Conservation (phyloP, 2,329 filamentous ascomycete genomes). For the Cryphonectria nitschkei region DNA sequence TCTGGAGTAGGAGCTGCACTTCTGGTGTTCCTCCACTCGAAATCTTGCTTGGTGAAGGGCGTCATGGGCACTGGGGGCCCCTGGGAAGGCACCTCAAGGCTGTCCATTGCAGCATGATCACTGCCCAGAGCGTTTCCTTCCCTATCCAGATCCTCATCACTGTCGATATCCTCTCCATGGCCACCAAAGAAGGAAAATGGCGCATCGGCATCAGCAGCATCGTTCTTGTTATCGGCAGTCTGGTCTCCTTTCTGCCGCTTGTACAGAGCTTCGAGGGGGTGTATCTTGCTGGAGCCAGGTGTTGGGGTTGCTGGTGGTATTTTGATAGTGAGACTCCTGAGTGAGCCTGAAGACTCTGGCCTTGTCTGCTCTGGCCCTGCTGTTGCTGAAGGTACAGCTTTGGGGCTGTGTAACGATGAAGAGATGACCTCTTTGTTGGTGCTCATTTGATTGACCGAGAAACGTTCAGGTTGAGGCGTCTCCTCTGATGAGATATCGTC, state of each 20-base stretch:
- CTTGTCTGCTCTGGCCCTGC: conserved; percentile 40
- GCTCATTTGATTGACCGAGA: neutral
- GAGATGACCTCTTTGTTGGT: neutral
- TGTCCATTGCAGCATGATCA: conserved; percentile 33
- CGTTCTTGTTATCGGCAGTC: conserved; percentile 38
- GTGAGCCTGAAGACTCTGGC: conserved; percentile 55
- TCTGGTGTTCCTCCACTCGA: conserved; percentile 73
- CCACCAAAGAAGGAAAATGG: conserved; percentile 78
- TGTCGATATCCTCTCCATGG: conserved; percentile 51
- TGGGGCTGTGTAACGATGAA: neutral
- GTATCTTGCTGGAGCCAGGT: conserved; percentile 58
- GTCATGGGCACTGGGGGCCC: conserved; percentile 67
- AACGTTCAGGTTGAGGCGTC: neutral
- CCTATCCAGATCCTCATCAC: conserved; percentile 41
- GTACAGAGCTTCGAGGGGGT: conserved; percentile 91
- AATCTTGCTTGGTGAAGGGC: conserved; percentile 79
- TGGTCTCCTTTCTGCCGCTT: conserved; percentile 64
- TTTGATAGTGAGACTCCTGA: conserved; percentile 57
- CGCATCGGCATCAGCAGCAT: conserved; percentile 51
- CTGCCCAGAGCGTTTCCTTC: conserved; percentile 44
- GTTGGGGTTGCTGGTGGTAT: conserved; percentile 51
- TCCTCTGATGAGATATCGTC: conserved; percentile 32
- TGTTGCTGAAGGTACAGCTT: neutral
- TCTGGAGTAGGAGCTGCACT: conserved; percentile 95
- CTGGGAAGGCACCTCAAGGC: conserved; percentile 23